Evolutionary conservation across 441 rosid genomes (phyloP), one percentile per base, ranked within the genome.

Genomic region (Jatropha podagrica): DNA sequence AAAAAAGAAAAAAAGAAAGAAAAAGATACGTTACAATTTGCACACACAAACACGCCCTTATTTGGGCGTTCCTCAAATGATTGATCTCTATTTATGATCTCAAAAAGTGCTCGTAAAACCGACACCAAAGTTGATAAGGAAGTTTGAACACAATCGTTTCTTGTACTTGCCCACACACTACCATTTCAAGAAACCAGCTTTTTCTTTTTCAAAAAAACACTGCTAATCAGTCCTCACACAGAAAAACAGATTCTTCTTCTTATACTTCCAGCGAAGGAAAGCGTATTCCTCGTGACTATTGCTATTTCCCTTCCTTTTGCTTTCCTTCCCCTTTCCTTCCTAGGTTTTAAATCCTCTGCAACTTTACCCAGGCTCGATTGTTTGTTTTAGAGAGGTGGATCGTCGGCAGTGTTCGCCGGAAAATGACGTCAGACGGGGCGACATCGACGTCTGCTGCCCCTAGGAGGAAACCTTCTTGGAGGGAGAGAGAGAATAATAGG

Each of bases 381-480:
- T 44, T 44, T 5, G 48, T 44, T 44, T 44, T 44, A 54, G 20
- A 54, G 7, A 54, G 52, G 3, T 48, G 3, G 52, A 17, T 6
- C 0, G 8, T 44, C 7, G 48, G 48, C 0, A 44, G 48, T 44
- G 65, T 72, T 68, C 72, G 83, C 79, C 75, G 78, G 84, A 51
- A 76, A 78, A 96, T 96, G 99, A 88, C 94, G 76, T 96, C 94
- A 9, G 98, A 93, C 71, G 97, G 98, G 2, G 97, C 96, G 20
- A 93, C 99, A 20, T 91, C 99, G 67, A 73, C 88, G 77, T 79
- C 86, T 32, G 87, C 83, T 54, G 76, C 76, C 40, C 49, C 78
- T 52, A 83, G 98, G 88, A 87, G 97, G 89, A 94, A 96, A 83
- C 98, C 98, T 56, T 94, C 99, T 76, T 93, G 93, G 95, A 88